Evolutionary conservation across 306 rosid species (phyloP).

Genomic region (Phaseolus lunatus): DNA sequence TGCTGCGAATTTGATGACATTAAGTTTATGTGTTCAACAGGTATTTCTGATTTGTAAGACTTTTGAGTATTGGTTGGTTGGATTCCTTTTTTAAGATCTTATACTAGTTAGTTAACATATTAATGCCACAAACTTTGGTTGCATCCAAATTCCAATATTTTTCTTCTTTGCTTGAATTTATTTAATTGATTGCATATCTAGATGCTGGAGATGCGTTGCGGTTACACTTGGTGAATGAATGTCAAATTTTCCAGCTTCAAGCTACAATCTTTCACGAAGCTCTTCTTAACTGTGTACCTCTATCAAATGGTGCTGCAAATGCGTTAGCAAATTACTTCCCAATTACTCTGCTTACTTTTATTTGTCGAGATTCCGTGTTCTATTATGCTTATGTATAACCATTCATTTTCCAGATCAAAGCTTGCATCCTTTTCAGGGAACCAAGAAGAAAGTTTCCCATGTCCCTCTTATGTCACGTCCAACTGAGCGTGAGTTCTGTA

Average conservation of each 20-base stretch:
- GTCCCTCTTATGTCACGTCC: conserved; percentile 78
- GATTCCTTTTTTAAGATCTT: conserved; percentile 14
- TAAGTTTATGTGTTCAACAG: conserved; percentile 80
- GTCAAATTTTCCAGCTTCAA: conserved; percentile 75
- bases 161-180: conserved; percentile 28
- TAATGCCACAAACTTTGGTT: conserved; percentile 17
- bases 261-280: conserved; percentile 86
- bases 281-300: conserved; percentile 63
- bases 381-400: conserved; percentile 38
- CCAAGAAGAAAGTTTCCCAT: conserved; percentile 73
- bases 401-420: conserved; percentile 60
- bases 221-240: conserved; percentile 67
- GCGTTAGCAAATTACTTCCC: conserved; percentile 5
- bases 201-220: conserved; percentile 70
- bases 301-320: conserved; percentile 58
- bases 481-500: conserved; percentile 80
- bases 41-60: conserved; percentile 52
- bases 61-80: neutral
- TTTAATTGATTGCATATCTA: conserved; percentile 45
- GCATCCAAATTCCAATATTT: conserved; percentile 2
- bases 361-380: neutral
- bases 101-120: conserved; percentile 14
- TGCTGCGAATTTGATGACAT: conserved; percentile 87
- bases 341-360: conserved; percentile 25
- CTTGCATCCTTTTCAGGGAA: conserved; percentile 44